Percentiles rank a stretch among this genome's conserved stretches.
These are phyloP conservation scores for Apostasia shenzhenica DNA, from an alignment of 106 monocot species.

Conservation along the genomic window DNA sequence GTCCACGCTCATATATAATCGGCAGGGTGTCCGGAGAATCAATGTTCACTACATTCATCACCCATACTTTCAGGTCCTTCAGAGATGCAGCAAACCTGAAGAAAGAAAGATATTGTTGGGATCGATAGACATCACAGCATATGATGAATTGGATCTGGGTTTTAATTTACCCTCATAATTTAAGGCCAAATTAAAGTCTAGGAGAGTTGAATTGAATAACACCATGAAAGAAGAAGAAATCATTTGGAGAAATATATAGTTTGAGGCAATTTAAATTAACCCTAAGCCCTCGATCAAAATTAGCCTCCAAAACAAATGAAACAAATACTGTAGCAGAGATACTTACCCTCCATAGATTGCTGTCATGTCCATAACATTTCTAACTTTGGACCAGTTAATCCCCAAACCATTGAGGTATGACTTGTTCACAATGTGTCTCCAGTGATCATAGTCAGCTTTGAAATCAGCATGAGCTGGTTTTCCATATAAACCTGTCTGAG, in stretches of 20 bases:
- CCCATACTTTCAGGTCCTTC: conserved; percentile 78
- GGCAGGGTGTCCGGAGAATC: conserved; percentile 68
- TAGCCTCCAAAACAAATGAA: not conserved
- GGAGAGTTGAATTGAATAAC: too few relatives aligned
- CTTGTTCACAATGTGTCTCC: conserved; percentile 51
- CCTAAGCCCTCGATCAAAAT: not conserved
- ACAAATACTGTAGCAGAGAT: not conserved
- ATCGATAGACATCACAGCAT: too few relatives aligned
- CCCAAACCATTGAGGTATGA: conserved; percentile 69
- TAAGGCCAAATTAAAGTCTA: too few relatives aligned
- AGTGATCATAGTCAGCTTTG: conserved; percentile 55
- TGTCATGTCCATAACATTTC: conserved; percentile 98
- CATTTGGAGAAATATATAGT: too few relatives aligned
- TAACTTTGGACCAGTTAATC: conserved; percentile 72
- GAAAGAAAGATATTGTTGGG: not conserved
- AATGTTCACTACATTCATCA: conserved; percentile 90
- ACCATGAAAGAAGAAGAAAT: too few relatives aligned
- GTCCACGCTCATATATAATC: conserved; percentile 57
- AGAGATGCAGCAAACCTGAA: conserved; percentile 88
- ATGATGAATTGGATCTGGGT: too few relatives aligned
- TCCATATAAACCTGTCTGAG: conserved; percentile 54
- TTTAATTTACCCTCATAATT: too few relatives aligned
- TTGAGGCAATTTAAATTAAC: too few relatives aligned
- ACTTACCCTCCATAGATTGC: conserved; percentile 93
- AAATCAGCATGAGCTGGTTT: conserved; percentile 62